These are phyloP conservation scores for Chytriomyces sp. DNA, from an alignment of 192 early-diverging fungal genomes.

Conservation along the genomic window DNA sequence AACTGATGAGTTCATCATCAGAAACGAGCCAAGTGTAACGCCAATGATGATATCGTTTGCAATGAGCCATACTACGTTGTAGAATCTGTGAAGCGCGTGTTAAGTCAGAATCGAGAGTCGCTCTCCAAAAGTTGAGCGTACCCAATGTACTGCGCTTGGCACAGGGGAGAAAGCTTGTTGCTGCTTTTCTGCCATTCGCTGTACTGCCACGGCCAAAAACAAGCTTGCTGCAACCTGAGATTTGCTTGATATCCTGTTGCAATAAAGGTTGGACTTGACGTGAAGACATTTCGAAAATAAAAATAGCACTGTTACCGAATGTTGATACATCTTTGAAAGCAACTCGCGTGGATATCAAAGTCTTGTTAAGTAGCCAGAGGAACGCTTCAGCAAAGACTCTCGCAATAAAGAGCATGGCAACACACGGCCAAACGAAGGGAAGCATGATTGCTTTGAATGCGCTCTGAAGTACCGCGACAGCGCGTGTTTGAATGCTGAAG, in stretches of 20 bases:
- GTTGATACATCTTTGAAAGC: conserved; percentile 76
- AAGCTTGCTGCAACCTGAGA: conserved; percentile 79
- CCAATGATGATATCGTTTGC: conserved; percentile 91
- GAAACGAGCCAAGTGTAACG: conserved; percentile 71
- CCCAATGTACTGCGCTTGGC: conserved; percentile 81
- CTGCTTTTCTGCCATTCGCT: conserved; percentile 64
- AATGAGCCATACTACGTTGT: conserved; percentile 96
- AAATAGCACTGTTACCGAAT: conserved; percentile 48
- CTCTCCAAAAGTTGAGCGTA: conserved; percentile 28
- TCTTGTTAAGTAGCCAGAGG: conserved; percentile 64
- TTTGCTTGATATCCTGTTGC: conserved; percentile 81
- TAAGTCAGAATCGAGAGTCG: background rate
- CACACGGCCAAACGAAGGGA: conserved; percentile 46
- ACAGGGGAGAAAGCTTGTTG: conserved; percentile 60
- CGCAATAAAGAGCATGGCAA: conserved; percentile 49
- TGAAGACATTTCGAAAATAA: conserved; percentile 13
- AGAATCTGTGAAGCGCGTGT: conserved; percentile 67
- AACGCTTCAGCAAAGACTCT: conserved; percentile 60
- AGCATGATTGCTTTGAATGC: background rate
- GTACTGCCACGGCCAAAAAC: conserved; percentile 90
- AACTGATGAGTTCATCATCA: conserved; percentile 65
- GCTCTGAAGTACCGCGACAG: conserved; percentile 30
- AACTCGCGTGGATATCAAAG: conserved; percentile 62
- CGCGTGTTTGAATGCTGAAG: conserved; percentile 46
- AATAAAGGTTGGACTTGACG: too few relatives aligned